A percentile compares a stretch with the other conserved stretches of the same genome.
Evolutionary conservation across 2,329 filamentous ascomycete genomes (phyloP).

Genomic region (Dactylellina parvicollis): DNA sequence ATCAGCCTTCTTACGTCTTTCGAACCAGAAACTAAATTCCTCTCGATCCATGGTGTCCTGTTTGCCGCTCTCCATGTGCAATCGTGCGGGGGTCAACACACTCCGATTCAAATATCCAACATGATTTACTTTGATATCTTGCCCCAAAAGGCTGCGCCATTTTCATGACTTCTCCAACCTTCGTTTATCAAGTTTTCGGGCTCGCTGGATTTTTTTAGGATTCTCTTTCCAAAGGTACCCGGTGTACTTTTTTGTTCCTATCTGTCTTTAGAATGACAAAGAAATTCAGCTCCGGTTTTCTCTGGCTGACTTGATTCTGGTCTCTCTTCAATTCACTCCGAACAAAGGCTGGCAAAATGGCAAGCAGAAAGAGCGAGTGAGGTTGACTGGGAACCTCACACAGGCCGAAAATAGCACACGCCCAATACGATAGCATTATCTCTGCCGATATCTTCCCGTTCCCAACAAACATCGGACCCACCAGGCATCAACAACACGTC

Average conservation of each 20-base stretch:
- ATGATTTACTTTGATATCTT: not conserved
- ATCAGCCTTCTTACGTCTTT: conserved; percentile 24
- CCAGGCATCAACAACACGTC: conserved; percentile 30
- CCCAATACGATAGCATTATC: conserved; percentile 46
- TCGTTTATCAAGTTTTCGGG: conserved; percentile 8
- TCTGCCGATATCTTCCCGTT: conserved; percentile 54
- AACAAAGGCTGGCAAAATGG: conserved; percentile 40
- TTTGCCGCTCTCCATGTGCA: not conserved
- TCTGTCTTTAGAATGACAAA: conserved; percentile 12
- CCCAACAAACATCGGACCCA: conserved; percentile 52
- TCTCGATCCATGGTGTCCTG: conserved; percentile 8
- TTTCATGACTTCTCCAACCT: conserved; percentile 1
- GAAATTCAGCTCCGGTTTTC: not conserved
- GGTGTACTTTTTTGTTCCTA: not conserved
- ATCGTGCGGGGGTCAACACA: conserved; percentile 44
- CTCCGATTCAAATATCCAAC: conserved; percentile 43
- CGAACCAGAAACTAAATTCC: conserved; percentile 12
- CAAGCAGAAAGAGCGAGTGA: conserved; percentile 39
- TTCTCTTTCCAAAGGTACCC: not conserved
- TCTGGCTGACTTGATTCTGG: conserved; percentile 13
- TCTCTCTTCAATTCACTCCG: conserved; percentile 20
- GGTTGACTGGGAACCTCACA: conserved; percentile 24
- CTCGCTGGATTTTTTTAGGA: conserved; percentile 14
- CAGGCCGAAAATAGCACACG: conserved; percentile 34
- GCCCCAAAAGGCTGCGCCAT: conserved; percentile 23